Evolutionary conservation across 1,284 basidiomycete species (phyloP), one percentile per base, ranked within the genome.

Genomic region (Ustilago cynodontis): DNA sequence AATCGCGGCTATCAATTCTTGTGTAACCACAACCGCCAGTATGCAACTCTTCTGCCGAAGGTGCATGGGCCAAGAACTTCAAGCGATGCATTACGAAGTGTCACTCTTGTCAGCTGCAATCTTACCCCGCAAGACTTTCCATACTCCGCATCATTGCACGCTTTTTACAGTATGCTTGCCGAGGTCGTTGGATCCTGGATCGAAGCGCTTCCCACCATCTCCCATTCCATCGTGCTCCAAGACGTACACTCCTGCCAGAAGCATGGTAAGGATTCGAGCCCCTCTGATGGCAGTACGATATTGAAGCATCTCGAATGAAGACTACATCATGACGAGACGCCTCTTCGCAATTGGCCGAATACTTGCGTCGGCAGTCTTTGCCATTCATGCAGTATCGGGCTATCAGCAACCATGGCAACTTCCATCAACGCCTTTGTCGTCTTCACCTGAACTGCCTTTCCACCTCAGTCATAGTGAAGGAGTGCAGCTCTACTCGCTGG

Each of bases 371-470:
- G 56, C 57, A 13, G 13, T 26, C 24, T 9, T 59, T 16, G 54
- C 26, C 18, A n/a, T 49, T 24, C 5, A 20, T 1, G 47, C 61
- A 35, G 16, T 13, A 2, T 11, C n/a, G 4, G 31, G 28, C 0
- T 33, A 41, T 2, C 68, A 71, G 59, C 59, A 65, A 59, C 33
- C 43, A 18, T 66, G 59, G 59, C 55, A 55, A 52, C 43, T 63
- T n/a, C 54, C 43, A 29, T 39, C 37, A 11, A 24, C 14, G n/a
- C 28, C n/a, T 24, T n/a, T 11, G 54, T 50, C 3, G 11, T 26
- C 45, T 3, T 8, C 33, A 1, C 8, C 39, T 31, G 65, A 58
- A 33, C 54, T 35, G 8, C 33, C 22, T 51, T 20, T 10, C 24
- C 20, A 50, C n/a, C 41, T 45, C 5, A 41, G 26, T 49, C 57